Evolutionary conservation across 495 filamentous ascomycete genomes (phyloP).

Genomic region (Trichocladium uniseriatum): DNA sequence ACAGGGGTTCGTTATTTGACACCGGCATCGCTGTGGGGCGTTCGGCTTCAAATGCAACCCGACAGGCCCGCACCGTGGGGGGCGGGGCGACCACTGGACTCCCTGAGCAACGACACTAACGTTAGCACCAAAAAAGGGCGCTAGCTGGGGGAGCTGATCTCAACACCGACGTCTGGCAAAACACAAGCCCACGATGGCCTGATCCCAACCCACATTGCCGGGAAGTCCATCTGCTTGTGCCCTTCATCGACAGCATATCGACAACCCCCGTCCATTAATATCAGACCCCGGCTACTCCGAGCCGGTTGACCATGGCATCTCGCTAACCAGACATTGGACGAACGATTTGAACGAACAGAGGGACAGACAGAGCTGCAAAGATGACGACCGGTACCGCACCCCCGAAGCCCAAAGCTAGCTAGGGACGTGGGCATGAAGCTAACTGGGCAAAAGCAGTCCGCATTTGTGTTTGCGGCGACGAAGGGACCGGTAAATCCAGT

Average conservation of each 20-base stretch:
- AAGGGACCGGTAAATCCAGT: conserved; percentile 62
- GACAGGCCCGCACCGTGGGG: too few species aligned
- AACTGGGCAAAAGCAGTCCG: conserved; percentile 54
- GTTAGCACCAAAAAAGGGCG: not conserved
- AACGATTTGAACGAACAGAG: not conserved
- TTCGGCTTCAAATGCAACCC: too few species aligned
- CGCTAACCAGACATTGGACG: not conserved
- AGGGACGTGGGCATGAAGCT: not conserved
- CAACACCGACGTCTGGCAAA: not conserved
- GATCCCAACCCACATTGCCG: not conserved
- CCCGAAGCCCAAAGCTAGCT: not conserved
- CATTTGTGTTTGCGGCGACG: conserved; percentile 94
- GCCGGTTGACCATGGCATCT: not conserved
- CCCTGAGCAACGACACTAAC: too few species aligned
- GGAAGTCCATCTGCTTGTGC: not conserved
- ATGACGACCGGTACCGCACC: conserved; percentile 7
- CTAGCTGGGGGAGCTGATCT: not conserved
- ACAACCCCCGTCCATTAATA: not conserved
- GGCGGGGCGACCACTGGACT: too few species aligned
- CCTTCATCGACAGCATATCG: not conserved
- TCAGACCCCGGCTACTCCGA: not conserved
- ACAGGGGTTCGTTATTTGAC: too few species aligned
- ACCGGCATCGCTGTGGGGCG: too few species aligned
- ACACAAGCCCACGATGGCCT: conserved; percentile 1
- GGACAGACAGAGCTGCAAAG: not conserved